A percentile compares a stretch with the other conserved stretches of the same genome.
Evolutionary conservation across 2,329 filamentous ascomycete species (phyloP).

Genomic region (Exophiala spinifera): DNA sequence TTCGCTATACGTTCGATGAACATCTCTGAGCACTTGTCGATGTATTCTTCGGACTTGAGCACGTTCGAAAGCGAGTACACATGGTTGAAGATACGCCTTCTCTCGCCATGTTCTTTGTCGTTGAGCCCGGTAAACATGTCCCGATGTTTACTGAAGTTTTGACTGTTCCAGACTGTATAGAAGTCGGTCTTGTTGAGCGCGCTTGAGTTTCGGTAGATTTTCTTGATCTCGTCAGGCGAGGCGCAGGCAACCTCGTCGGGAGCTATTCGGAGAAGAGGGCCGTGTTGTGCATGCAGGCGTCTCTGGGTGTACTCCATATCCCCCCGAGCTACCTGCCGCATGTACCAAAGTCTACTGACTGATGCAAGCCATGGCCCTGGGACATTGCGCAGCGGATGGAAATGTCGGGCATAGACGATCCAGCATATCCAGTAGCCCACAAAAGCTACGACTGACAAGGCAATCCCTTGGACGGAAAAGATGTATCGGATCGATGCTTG

Average conservation of each 20-base stretch:
- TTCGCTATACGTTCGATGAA: slow-evolving; percentile 25
- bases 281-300: slow-evolving; percentile 20
- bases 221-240: slow-evolving; percentile 29
- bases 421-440: slow-evolving; percentile 25
- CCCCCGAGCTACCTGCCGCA: slow-evolving; percentile 26
- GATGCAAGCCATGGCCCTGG: slow-evolving; percentile 35
- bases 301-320: slow-evolving; percentile 30
- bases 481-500: not conserved
- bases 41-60: slow-evolving; percentile 31
- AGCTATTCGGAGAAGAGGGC: slow-evolving; percentile 37
- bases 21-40: slow-evolving; percentile 31
- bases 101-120: slow-evolving; percentile 30
- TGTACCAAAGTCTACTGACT: slow-evolving; percentile 30
- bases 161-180: slow-evolving; percentile 28
- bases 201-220: slow-evolving; percentile 27
- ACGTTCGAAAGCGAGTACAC: slow-evolving; percentile 35
- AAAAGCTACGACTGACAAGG: not conserved
- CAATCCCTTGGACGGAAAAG: not conserved
- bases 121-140: slow-evolving; percentile 30
- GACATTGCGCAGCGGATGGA: slow-evolving; percentile 30
- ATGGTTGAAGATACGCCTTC: slow-evolving; percentile 30
- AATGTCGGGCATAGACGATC: slow-evolving; percentile 31
- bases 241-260: slow-evolving; percentile 36
- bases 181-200: slow-evolving; percentile 31
- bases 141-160: slow-evolving; percentile 27